phyloP scores from a whole-genome alignment of 2,329 filamentous ascomycete species.

The Talaromyces pinophilus region DNA sequence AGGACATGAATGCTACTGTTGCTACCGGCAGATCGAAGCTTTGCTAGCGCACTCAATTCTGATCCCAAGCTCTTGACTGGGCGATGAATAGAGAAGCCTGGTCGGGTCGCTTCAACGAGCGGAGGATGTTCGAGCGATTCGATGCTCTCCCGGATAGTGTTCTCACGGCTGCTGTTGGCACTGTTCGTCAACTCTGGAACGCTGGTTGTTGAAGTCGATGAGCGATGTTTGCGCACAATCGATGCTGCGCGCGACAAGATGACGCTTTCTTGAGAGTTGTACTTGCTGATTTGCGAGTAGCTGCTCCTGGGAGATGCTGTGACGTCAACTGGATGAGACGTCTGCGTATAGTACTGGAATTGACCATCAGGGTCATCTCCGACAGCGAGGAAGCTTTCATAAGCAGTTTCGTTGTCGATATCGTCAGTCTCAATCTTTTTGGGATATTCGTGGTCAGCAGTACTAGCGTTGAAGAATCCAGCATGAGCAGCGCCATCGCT shows the following conservation, averaged over 20 bases:
- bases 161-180: slow-evolving; percentile 44
- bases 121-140: slow-evolving; percentile 21
- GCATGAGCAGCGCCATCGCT: slow-evolving; percentile 31
- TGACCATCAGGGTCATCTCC: slow-evolving; percentile 52
- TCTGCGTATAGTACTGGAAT: slow-evolving; percentile 48
- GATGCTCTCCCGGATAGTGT: slow-evolving; percentile 30
- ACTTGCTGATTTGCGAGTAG: slow-evolving; percentile 56
- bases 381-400: slow-evolving; percentile 45
- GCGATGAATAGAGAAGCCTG: slow-evolving; percentile 35
- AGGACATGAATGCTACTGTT: slow-evolving; percentile 33
- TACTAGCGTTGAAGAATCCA: slow-evolving; percentile 29
- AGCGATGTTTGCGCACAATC: slow-evolving; percentile 50
- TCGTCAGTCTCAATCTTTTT: slow-evolving; percentile 38
- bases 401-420: slow-evolving; percentile 37
- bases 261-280: slow-evolving; percentile 59
- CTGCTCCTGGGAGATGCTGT: slow-evolving; percentile 50
- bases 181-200: slow-evolving; percentile 49
- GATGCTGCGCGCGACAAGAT: slow-evolving; percentile 54
- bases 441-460: slow-evolving; percentile 33
- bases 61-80: slow-evolving; percentile 42
- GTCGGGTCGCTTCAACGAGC: slow-evolving; percentile 22
- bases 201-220: slow-evolving; percentile 48
- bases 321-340: slow-evolving; percentile 44
- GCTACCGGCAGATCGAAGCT: slow-evolving; percentile 31
- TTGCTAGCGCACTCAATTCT: slow-evolving; percentile 35